Conservation (phyloP, 2,329 filamentous ascomycete genomes). For the Sporothrix globosa region DNA sequence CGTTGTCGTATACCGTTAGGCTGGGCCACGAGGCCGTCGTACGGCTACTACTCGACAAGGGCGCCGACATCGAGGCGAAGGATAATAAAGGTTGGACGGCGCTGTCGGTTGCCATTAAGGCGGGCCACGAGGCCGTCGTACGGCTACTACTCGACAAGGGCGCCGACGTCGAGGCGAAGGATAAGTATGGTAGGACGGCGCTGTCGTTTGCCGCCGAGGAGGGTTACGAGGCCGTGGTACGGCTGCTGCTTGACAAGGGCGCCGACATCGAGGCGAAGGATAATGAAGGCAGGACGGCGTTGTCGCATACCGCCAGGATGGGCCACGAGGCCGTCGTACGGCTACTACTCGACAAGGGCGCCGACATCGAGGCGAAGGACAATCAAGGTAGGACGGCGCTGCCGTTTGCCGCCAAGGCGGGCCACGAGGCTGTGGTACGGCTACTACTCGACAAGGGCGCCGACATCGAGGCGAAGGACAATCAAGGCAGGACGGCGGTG, state of each 20-base stretch:
- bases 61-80: not conserved
- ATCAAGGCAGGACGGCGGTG: no score
- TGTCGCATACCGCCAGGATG: no score
- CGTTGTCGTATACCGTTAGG: not conserved
- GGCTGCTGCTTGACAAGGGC: not conserved
- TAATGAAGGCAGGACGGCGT: not conserved
- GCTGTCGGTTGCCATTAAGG: not conserved
- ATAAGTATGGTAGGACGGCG: not conserved
- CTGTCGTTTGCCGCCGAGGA: not conserved
- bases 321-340: no score
- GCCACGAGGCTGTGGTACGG: no score
- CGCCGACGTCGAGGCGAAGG: not conserved
- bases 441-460: no score
- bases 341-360: no score
- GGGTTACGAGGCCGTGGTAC: not conserved
- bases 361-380: no score
- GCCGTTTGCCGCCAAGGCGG: no score
- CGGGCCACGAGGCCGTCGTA: not conserved
- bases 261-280: not conserved
- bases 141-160: not conserved
- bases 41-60: not conserved
- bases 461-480: no score
- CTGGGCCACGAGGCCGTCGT: not conserved
- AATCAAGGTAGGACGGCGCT: no score
- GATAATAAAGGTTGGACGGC: not conserved